Percentiles rank a stretch among this genome's conserved stretches.
phyloP scores from a whole-genome alignment of 371 early-diverging fungal species.

The Mortierella sp. region DNA sequence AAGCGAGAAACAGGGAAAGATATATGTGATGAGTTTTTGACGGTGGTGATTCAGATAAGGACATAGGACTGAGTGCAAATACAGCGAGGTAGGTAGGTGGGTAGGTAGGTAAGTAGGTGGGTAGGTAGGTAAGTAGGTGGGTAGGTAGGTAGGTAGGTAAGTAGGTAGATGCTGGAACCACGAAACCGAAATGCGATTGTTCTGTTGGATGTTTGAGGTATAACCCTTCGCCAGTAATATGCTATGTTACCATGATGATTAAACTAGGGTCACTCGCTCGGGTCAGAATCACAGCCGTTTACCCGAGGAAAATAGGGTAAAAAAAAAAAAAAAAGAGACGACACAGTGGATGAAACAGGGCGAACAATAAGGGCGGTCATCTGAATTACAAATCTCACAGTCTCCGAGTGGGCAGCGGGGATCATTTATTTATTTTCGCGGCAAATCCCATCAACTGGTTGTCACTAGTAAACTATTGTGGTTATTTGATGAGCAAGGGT shows the following conservation, averaged over 20 bases:
- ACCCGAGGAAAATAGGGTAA: background rate
- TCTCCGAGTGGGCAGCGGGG: background rate
- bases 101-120: background rate
- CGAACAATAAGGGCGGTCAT: background rate
- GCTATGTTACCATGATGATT: too few species aligned
- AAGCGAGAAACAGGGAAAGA: background rate
- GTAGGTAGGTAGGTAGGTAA: background rate
- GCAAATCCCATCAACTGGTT: too few species aligned
- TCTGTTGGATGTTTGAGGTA: background rate
- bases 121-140: background rate
- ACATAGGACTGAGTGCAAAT: background rate
- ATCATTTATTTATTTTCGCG: too few species aligned
- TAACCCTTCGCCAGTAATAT: too few species aligned
- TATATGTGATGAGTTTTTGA: background rate
- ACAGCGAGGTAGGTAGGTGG: background rate
- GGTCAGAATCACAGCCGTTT: background rate
- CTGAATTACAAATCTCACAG: background rate
- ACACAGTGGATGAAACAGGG: background rate
- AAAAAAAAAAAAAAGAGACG: background rate
- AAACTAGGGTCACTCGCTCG: too few species aligned
- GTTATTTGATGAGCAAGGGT: background rate
- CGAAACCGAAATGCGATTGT: background rate
- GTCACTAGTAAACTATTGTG: too few species aligned
- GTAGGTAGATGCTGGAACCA: background rate
- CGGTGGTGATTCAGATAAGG: background rate